Base-by-base conservation (phyloP, 163 green algal species). In the Scenedesmus sp. region DNA sequence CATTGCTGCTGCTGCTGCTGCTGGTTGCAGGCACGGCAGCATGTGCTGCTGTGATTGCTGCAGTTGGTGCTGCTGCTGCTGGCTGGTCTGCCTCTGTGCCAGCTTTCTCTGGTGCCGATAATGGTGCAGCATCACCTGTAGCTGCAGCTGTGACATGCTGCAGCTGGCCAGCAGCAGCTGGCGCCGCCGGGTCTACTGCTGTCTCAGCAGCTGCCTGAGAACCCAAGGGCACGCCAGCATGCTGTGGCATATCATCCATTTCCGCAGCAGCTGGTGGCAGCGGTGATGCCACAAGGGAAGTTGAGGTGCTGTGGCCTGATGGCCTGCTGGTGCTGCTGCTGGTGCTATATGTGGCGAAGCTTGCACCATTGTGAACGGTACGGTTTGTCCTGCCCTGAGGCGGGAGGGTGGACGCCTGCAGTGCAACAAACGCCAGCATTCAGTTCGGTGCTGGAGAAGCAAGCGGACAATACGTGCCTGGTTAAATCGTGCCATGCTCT, bases 1-100 rank as follows among this genome's bases (percentile, higher is more conserved):
- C 40, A 12, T 35, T 51, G 73, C 73, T 82, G 73, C 16, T 83
- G 78, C 42, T 84, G 78, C 78, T 84, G 78, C 78, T 84, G 78
- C 78, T 84, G n/a, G n/a, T n/a, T n/a, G 78, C 42, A 61, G 78
- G 40, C n/a, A 24, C 43, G 61, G 40, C 43, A 59, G 33, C 78
- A 26, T 42, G 42, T 84, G 78, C 78, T 40, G 40, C 1, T 84
- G 40, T 22, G 20, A 6, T 6, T 40, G 40, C 22, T 37, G 78
- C 78, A 35, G n/a, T 44, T 56, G 78, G 42, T 84, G 40, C 73
- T 33, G 78, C 78, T 84, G 78, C 78, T 37, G 22, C 20, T 84
- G 40, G 2, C n/a, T 4, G 20, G 37, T 20, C 40, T 53, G 78
- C 78, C 33, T 15, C 73, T 83, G 76, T 42, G 42, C 20, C 12